Base-by-base conservation (phyloP, 805 yeast species). In the Candida rishiriensis region DNA sequence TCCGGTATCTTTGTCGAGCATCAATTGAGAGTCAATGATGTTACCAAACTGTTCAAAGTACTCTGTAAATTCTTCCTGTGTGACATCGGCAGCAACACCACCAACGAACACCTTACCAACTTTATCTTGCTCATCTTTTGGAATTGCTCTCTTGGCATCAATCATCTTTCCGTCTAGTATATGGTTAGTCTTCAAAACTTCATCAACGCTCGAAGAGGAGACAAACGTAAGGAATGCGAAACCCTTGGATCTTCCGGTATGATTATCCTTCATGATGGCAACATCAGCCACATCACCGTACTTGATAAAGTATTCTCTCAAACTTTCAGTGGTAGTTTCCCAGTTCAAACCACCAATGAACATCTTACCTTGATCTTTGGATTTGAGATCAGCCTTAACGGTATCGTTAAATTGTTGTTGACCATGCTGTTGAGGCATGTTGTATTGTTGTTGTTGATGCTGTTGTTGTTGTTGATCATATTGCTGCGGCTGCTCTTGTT, bases 31-130 rank as follows among this genome's bases (percentile, higher is more conserved):
- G 66, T 93, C 98, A 56, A 91, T 85, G 46, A 91, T 90, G 35
- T 81, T 79, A 55, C 97, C 98, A 65, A 83, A 91, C 66, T 84
- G 84, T 44, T 86, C 78, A 60, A 91, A 91, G 65, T 86, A 89
- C 40, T 78, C 82, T 63, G 83, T 84, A 66, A 91, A 93, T 52
- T 90, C 97, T 52, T 78, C 78, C 55, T 95, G 97, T 50, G 89
- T 88, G 41, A 90, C 96, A 60, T 88, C 91, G 16, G 95, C 87
- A 42, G 95, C 90, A 48, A 91, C 85, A 54, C 99, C 99, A 53
- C 99, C 99, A 34, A 91, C 97, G 60, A 91, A 91, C 53, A 91
- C 90, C 70, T 91, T 91, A 55, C 97, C 96, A 14, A 96, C 88
- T 63, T 86, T 87, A 62, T 90, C 97, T 66, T 91, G 99, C 65